phyloP scores from a whole-genome alignment of 148 eudicot species.

The Vaccinium myrtillus region DNA sequence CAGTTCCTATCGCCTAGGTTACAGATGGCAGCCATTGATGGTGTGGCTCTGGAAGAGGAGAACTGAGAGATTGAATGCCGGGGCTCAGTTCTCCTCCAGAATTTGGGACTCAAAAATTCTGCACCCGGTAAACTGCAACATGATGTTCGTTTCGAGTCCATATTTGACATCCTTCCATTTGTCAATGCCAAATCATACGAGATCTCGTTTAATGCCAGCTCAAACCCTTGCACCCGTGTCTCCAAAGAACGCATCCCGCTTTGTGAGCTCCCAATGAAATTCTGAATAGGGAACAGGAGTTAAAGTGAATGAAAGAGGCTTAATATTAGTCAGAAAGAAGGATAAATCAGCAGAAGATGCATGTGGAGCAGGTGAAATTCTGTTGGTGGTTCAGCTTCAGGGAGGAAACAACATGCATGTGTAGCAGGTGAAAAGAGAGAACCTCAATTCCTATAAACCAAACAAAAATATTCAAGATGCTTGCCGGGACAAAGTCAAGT shows the following conservation, averaged over 20 bases:
- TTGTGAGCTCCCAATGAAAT: slow-evolving; percentile 84
- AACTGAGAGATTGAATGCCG: slow-evolving; percentile 42
- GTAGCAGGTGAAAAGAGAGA: background rate
- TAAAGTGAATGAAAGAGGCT: slow-evolving; percentile 19
- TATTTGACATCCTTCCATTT: slow-evolving; percentile 61
- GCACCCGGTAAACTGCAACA: slow-evolving; percentile 84
- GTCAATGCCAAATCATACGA: slow-evolving; percentile 81
- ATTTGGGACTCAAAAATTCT: slow-evolving; percentile 73
- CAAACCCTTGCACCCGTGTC: slow-evolving; percentile 89
- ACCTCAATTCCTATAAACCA: background rate
- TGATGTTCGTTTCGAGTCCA: slow-evolving; percentile 42
- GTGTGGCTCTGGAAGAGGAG: slow-evolving; percentile 36
- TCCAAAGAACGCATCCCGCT: slow-evolving; percentile 75
- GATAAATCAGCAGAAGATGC: background rate
- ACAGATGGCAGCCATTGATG: slow-evolving; percentile 23
- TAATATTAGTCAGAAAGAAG: background rate
- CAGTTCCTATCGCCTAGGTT: slow-evolving; percentile 26
- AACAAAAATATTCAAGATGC: slow-evolving; percentile 1
- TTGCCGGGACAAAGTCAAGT: background rate
- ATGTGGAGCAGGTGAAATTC: background rate
- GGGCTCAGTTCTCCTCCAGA: slow-evolving; percentile 63
- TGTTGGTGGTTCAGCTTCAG: background rate
- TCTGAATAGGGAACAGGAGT: slow-evolving; percentile 35
- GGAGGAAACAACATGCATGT: background rate
- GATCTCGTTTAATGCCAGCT: slow-evolving; percentile 79